Conservation (phyloP, 2,329 filamentous ascomycete genomes). For the Fonsecaea monophora region DNA sequence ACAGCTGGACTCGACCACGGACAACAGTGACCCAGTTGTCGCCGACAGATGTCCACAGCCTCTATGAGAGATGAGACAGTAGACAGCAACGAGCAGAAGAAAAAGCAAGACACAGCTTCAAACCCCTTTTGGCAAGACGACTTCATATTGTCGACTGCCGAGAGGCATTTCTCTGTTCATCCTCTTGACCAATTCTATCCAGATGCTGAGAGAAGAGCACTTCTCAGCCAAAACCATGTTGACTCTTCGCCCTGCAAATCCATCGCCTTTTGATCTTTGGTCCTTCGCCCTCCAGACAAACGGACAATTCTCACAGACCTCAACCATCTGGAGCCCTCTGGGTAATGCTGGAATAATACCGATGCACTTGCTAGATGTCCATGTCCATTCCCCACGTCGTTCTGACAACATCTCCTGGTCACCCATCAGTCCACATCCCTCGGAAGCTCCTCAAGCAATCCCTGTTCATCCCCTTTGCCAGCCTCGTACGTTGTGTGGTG, state of each 20-base stretch:
- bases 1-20: too few relatives aligned
- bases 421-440: not conserved
- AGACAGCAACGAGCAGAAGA: too few relatives aligned
- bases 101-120: too few relatives aligned
- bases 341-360: not conserved
- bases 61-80: too few relatives aligned
- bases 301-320: not conserved
- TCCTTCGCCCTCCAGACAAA: not conserved
- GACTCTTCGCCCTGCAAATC: not conserved
- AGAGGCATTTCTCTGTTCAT: not conserved
- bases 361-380: not conserved
- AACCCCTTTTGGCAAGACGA: too few relatives aligned
- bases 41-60: too few relatives aligned
- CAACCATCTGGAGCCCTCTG: not conserved
- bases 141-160: not conserved
- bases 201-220: not conserved
- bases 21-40: too few relatives aligned
- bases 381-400: not conserved
- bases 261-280: not conserved
- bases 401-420: not conserved
- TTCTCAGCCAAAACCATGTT: not conserved
- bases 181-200: not conserved
- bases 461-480: slow-evolving; percentile 35
- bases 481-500: slow-evolving; percentile 20
- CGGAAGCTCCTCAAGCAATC: slow-evolving; percentile 34